Evolutionary conservation across 495 filamentous ascomycete genomes (phyloP), one percentile per base, ranked within the genome.

Genomic region (Aspergillus affinis): DNA sequence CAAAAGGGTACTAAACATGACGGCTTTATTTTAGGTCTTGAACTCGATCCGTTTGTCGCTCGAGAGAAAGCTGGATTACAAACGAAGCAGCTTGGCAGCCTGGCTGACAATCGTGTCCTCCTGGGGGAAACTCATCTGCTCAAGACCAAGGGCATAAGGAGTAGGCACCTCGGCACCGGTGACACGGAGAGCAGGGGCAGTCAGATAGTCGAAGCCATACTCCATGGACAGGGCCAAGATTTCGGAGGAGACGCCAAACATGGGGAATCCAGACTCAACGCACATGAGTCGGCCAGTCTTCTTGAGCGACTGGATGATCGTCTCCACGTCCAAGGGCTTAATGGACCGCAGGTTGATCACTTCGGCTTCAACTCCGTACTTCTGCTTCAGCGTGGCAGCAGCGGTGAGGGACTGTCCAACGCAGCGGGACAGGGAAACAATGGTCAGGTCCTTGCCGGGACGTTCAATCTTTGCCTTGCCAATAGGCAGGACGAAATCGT

Each of bases 381-480:
- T 94, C 78, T 91, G 86, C 84, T 97, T 94, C 61, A 98, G 83
- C 64, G 85, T 77, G 75, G 93, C 90, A 61, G 94, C 94, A 51
- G 92, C 94, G 27, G 86, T 81, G 57, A 98, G 81, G 66, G 89
- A 91, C 82, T 93, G 94, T 58, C 94, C 95, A 60, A 98, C 94
- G 72, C 90, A 95, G 68, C 94, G 91, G 51, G 94, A 98, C 59
- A 97, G 83, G 32, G 91, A 88, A 52, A 98, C 93, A 61, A 98
- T 90, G 63, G 95, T 98, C 52, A 98, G 78, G 77, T 98, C 94
- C 78, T 91, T 96, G 78, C 94, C 94, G 53, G 85, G 83, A 59
- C 94, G 91, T 82, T 98, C 94, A 67, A 98, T 89, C 86, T 98
- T 98, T 71, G 94, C 94, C 85, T 98, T 98, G 74, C 94, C 94